Base-by-base conservation (phyloP, 1,284 basidiomycete species). In the Baeospora myosura region DNA sequence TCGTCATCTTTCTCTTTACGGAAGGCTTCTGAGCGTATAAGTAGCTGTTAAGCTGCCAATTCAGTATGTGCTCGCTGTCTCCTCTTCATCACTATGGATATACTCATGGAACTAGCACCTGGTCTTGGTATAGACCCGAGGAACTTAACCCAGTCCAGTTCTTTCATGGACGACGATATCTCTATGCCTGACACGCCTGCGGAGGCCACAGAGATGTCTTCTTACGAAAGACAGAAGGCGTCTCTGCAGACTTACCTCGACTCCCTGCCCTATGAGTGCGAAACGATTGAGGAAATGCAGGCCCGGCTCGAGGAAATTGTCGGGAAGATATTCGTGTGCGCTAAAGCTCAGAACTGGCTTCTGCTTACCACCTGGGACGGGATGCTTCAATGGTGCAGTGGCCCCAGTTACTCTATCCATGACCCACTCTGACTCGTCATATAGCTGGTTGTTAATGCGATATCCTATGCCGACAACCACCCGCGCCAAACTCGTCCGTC, bases 361-460 rank as follows among this genome's bases (percentile, higher is more conserved):
- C 66, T 76, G 18, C 64, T 85, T 31, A 71, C 74, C 33, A 76
- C 74, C 4, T 88, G 81, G 81, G 81, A 84, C 56, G 76, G 74
- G 25, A 68, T 80, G 60, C 62, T 88, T 28, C 80, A 83, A 64
- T 86, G 76, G 88, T 86, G 54, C 60, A 74, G 63, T 52, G 55
- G 12, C 3, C 4, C 23, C 8, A 50, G 22, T 36, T 7, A 25
- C 23, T 10, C 24, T 36, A 39, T 38, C 35, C 40, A 18, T 36
- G 28, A 32, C 35, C 46, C 17, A 20, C 30, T 32, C 35, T 22
- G 29, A 25, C 26, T 26, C 29, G 41, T 30, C 21, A 38, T 41
- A n/a, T 48, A 91, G 87, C 60, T 92, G 89, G 88, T 61, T 90
- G 38, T 68, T 82, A 47, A 76, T 90, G 74, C 80, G 80, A 41